Conservation (phyloP, 23 red algal genomes). For the Gracilaria domingensis region DNA sequence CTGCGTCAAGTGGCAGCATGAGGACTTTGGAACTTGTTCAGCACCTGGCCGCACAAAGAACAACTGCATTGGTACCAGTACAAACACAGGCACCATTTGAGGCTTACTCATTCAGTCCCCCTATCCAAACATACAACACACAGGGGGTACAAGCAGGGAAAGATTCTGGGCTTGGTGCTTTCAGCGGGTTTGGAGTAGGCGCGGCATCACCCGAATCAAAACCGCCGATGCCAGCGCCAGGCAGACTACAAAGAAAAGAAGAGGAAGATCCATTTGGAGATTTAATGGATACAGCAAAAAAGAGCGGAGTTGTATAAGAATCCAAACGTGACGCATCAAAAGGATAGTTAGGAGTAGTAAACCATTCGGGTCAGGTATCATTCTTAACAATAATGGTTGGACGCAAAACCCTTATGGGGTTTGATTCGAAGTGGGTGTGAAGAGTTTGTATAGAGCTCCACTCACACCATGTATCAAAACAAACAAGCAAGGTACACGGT, state of each 20-base stretch:
- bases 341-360: constrained; percentile 16
- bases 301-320: constrained; percentile 45
- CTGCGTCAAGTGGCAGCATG: constrained; percentile 5
- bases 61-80: too few species aligned
- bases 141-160: not conserved
- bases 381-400: not conserved
- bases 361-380: not conserved
- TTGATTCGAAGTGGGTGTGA: too few species aligned
- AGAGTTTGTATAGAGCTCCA: too few species aligned
- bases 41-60: constrained; percentile 47
- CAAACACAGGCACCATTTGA: not conserved
- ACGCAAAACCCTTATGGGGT: too few species aligned
- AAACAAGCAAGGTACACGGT: too few species aligned
- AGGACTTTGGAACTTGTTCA: constrained; percentile 24
- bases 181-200: constrained; percentile 30
- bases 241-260: constrained; percentile 28
- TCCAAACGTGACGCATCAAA: not conserved
- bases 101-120: not conserved
- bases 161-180: not conserved
- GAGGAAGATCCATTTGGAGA: constrained; percentile 59
- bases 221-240: not conserved
- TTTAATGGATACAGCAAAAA: constrained; percentile 45
- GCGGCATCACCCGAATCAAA: too few species aligned
- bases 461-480: too few species aligned
- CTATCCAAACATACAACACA: not conserved